Conservation (phyloP, 2,329 filamentous ascomycete genomes). For the Fusarium compactum region DNA sequence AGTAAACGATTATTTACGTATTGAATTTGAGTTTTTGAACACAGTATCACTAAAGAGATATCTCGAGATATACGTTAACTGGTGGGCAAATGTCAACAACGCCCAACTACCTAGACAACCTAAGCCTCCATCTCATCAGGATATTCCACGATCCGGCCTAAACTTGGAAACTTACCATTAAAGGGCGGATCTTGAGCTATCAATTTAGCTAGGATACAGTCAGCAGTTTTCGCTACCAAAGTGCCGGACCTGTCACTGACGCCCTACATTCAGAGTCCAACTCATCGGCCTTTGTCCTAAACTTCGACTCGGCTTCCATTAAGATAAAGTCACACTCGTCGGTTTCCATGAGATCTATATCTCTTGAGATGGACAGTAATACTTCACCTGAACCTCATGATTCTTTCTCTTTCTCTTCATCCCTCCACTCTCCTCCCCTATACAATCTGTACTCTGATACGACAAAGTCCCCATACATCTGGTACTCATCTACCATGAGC, state of each 20-base stretch:
- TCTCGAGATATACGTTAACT: background rate
- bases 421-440: constrained; percentile 26
- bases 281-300: constrained; percentile 8
- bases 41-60: background rate
- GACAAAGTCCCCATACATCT: constrained; percentile 23
- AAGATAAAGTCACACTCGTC: background rate
- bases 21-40: background rate
- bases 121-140: background rate
- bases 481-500: constrained; percentile 38
- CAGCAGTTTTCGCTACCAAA: constrained; percentile 19
- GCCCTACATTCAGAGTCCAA: background rate
- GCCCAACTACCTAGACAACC: background rate
- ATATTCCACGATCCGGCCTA: background rate
- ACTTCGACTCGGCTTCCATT: background rate
- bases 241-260: constrained; percentile 13
- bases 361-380: constrained; percentile 20
- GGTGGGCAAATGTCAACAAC: background rate
- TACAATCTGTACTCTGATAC: constrained; percentile 36
- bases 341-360: constrained; percentile 23
- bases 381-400: constrained; percentile 20
- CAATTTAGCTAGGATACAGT: constrained; percentile 23
- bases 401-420: constrained; percentile 21
- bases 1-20: background rate
- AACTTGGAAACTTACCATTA: background rate
- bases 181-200: constrained; percentile 8